Evolutionary conservation across 768 basidiomycete genomes (phyloP).

Genomic region (Podaxis sp.): DNA sequence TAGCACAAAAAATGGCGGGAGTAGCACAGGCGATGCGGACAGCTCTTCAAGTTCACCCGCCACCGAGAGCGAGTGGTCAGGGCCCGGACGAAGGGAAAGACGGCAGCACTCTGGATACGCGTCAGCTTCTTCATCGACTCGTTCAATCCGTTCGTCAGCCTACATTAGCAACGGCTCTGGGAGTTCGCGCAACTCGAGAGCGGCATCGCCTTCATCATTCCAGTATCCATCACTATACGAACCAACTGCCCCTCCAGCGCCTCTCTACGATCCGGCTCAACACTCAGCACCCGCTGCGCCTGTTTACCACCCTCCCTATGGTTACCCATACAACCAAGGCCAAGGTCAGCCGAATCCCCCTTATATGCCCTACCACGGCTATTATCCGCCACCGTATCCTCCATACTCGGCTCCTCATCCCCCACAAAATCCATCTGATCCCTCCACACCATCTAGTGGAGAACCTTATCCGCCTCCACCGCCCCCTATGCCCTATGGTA

Average conservation of each 20-base stretch:
- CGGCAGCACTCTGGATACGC: slow-evolving; percentile 38
- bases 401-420: slow-evolving; percentile 21
- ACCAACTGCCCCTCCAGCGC: slow-evolving; percentile 38
- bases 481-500: slow-evolving; percentile 14
- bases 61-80: slow-evolving; percentile 82
- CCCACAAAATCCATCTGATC: slow-evolving; percentile 17
- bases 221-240: slow-evolving; percentile 76
- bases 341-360: slow-evolving; percentile 34
- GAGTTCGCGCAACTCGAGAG: slow-evolving; percentile 70
- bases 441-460: slow-evolving; percentile 15
- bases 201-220: slow-evolving; percentile 69
- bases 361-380: slow-evolving; percentile 20
- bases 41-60: slow-evolving; percentile 70
- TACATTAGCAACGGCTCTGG: slow-evolving; percentile 52
- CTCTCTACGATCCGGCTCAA: slow-evolving; percentile 49
- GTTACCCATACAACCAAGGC: slow-evolving; percentile 32
- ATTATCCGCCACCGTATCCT: slow-evolving; percentile 22
- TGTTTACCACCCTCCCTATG: slow-evolving; percentile 20
- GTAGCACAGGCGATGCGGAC: slow-evolving; percentile 64
- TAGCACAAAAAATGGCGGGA: slow-evolving; percentile 39
- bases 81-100: slow-evolving; percentile 54
- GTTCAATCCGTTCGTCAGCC: slow-evolving; percentile 53
- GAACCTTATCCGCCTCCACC: slow-evolving; percentile 16
- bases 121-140: slow-evolving; percentile 57
- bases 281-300: slow-evolving; percentile 22